phyloP scores from a whole-genome alignment of 331 rosid species.

The Telfairia occidentalis region DNA sequence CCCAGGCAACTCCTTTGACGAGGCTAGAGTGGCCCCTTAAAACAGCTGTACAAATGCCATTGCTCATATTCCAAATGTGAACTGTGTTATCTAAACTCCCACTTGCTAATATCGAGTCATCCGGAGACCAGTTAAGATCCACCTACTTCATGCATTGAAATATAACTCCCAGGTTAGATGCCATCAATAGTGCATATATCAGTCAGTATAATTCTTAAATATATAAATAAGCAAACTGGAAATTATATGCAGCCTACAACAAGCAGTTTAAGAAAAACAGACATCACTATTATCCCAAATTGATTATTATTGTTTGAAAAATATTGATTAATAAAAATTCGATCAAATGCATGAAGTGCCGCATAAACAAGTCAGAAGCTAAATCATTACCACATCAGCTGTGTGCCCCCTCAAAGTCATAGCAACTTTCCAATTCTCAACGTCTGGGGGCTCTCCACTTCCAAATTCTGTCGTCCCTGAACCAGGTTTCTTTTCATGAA shows the following conservation, averaged over 20 bases:
- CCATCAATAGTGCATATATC: conserved; percentile 13
- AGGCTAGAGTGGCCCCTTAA: conserved; percentile 98
- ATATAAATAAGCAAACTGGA: neutral
- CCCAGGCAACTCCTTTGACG: conserved; percentile 98
- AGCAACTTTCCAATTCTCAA: conserved; percentile 94
- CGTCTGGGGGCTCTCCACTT: conserved; percentile 95
- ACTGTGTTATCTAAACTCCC: conserved; percentile 94
- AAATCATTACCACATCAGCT: conserved; percentile 93
- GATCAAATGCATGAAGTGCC: neutral
- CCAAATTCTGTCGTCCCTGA: conserved; percentile 98
- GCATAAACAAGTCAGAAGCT: conserved; percentile 12
- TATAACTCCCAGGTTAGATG: conserved; percentile 44
- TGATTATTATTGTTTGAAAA: neutral
- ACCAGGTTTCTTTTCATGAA: conserved; percentile 98
- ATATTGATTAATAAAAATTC: too few species aligned
- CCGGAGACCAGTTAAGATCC: conserved; percentile 99
- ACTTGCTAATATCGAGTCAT: conserved; percentile 88
- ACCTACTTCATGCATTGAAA: conserved; percentile 94
- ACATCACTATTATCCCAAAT: neutral
- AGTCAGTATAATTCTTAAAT: neutral
- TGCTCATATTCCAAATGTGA: conserved; percentile 92
- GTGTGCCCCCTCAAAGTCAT: conserved; percentile 96
- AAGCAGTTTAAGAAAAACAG: neutral
- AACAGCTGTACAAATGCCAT: conserved; percentile 93
- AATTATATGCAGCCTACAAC: neutral